Conservation (phyloP, 352 stramenopile genomes). For the Globisporangium paddicum region DNA sequence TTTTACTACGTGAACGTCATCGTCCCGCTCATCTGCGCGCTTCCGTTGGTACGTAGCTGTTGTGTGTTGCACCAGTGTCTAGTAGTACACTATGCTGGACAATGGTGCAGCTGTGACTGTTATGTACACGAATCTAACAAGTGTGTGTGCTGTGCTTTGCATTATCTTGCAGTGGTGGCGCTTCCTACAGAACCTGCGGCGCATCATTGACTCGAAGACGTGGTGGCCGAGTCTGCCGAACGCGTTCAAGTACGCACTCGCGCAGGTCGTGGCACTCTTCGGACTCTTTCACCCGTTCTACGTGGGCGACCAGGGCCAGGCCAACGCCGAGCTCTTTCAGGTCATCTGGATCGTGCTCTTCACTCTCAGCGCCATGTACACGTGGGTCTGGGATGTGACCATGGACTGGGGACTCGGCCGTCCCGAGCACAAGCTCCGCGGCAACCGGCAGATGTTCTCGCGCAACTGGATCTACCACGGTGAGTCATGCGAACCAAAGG, state of each 20-base stretch:
- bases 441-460: conserved; percentile 83
- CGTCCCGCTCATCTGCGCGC: conserved; percentile 92
- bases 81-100: background rate
- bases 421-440: conserved; percentile 72
- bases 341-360: conserved; percentile 76
- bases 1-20: conserved; percentile 94
- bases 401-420: conserved; percentile 86
- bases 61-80: background rate
- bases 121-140: background rate
- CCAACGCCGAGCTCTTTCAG: conserved; percentile 35
- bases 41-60: conserved; percentile 67
- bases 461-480: conserved; percentile 76
- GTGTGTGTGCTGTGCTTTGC: background rate
- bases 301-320: conserved; percentile 16
- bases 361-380: conserved; percentile 75
- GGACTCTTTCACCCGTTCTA: conserved; percentile 85
- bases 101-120: background rate
- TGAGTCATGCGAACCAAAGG: conserved; percentile 2
- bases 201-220: conserved; percentile 93
- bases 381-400: conserved; percentile 81
- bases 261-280: conserved; percentile 82
- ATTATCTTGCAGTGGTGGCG: conserved; percentile 77
- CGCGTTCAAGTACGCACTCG: conserved; percentile 93
- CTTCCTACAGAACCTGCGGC: conserved; percentile 95
- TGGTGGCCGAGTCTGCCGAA: conserved; percentile 96